Base-by-base conservation (phyloP, 2,329 filamentous ascomycete genomes). In the Trichoderma pleuroti region DNA sequence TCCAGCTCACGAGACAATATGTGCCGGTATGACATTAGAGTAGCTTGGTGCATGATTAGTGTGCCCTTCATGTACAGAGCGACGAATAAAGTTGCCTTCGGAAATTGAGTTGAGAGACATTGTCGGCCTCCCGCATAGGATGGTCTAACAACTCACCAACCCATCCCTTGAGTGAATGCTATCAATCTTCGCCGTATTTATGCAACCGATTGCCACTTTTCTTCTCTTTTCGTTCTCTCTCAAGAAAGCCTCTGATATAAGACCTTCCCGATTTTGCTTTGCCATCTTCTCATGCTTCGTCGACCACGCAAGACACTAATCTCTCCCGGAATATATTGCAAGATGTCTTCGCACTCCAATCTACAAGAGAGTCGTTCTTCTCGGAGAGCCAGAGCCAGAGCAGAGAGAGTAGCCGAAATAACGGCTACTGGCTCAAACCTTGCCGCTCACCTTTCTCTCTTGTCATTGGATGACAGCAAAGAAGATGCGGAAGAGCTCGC, bases 401-500 rank as follows among this genome's bases (percentile, higher is more conserved):
- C n/a, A n/a, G n/a, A n/a, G n/a, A n/a, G n/a, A n/a, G n/a, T n/a
- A n/a, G n/a, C n/a, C n/a, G n/a, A n/a, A n/a, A n/a, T n/a, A n/a
- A n/a, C n/a, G n/a, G n/a, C n/a, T n/a, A n/a, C n/a, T n/a, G n/a
- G n/a, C n/a, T n/a, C n/a, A n/a, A 54, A 2, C 6, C n/a, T 72
- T 0, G 14, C 5, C 5, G 52, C 66, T 9, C 73, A 74, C 1
- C 42, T 74, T 8, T 12, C 69, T 1, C 70, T 74, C 5, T 56
- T 73, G 14, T 8, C 24, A 1, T 18, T 36, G 1, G 62, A 71
- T 14, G 6, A n/a, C 5, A 8, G 8, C 9, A 46, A 34, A 4
- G 34, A 49, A 9, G 68, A 68, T 30, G 32, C 42, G 1, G 57
- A 66, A 14, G 74, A 76, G 14, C 57, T 74, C 4, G 30, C 34